Evolutionary conservation across 2,329 filamentous ascomycete species (phyloP).

Genomic region (Colletotrichum destructivum): DNA sequence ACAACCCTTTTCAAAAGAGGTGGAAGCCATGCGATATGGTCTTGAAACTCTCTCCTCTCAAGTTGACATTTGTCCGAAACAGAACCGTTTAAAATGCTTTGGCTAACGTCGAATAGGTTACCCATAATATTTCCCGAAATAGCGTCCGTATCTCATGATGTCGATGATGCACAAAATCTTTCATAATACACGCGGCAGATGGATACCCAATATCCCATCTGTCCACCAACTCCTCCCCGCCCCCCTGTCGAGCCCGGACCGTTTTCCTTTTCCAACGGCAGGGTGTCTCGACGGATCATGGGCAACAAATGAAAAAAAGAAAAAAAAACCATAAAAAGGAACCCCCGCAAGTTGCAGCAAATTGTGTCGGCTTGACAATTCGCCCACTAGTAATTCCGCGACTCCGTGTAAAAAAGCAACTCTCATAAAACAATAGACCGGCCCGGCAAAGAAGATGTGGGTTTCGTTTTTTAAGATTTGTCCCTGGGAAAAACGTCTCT

Average conservation of each 20-base stretch:
- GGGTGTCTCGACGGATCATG: neutral
- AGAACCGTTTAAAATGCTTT: constrained; percentile 21
- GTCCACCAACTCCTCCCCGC: constrained; percentile 27
- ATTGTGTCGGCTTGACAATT: constrained; percentile 19
- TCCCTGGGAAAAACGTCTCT: constrained; percentile 43
- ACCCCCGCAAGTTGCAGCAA: constrained; percentile 33
- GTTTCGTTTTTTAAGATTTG: constrained; percentile 38
- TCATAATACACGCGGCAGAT: constrained; percentile 40
- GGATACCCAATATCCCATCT: constrained; percentile 20
- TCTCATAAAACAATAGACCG: constrained; percentile 1
- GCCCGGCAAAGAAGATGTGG: neutral
- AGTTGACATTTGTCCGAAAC: constrained; percentile 4
- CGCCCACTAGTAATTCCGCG: constrained; percentile 26
- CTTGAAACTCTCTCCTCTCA: neutral
- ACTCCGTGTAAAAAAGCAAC: constrained; percentile 28
- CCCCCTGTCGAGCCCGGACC: constrained; percentile 1
- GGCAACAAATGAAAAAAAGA: constrained; percentile 36
- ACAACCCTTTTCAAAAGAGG: neutral
- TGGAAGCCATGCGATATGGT: neutral
- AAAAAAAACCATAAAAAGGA: constrained; percentile 24
- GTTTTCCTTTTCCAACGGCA: constrained; percentile 12
- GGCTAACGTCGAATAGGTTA: constrained; percentile 36
- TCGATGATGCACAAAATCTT: constrained; percentile 36
- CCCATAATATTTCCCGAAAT: constrained; percentile 30
- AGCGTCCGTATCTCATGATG: constrained; percentile 41